Evolutionary conservation across 129 eudicot genomes (phyloP).

Genomic region (Heracleum sosnowskyi): DNA sequence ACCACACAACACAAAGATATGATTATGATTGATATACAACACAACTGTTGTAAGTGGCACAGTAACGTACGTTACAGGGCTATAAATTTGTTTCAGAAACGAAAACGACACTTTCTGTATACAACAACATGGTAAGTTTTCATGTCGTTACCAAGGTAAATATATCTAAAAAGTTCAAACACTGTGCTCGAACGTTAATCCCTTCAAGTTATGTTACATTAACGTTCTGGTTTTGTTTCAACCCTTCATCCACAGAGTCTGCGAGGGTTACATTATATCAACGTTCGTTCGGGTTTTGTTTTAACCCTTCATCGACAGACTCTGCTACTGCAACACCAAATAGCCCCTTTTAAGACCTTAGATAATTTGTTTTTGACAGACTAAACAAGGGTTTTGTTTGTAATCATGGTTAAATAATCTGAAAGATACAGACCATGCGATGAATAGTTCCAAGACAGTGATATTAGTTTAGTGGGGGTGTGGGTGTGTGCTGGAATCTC

Average conservation of each 20-base stretch:
- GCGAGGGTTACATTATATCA: background rate
- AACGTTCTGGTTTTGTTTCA: background rate
- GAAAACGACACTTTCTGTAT: background rate
- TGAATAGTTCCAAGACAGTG: background rate
- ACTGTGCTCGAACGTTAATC: background rate
- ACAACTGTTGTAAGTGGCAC: background rate
- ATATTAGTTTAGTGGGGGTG: background rate
- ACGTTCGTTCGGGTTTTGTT: background rate
- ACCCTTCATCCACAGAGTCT: background rate
- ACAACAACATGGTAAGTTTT: background rate
- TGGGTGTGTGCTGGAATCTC: conserved; percentile 4
- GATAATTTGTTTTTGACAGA: background rate
- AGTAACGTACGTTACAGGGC: background rate
- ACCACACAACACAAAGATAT: background rate
- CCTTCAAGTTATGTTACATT: background rate
- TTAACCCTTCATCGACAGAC: background rate
- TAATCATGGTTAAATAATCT: background rate
- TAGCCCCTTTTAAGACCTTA: background rate
- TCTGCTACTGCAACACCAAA: background rate
- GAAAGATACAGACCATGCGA: background rate
- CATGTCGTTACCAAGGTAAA: background rate
- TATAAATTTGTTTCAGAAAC: background rate
- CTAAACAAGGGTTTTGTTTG: background rate
- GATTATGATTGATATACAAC: background rate
- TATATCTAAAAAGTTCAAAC: background rate